Percentiles rank a stretch among this genome's conserved stretches.
phyloP scores from a whole-genome alignment of 441 rosid genomes.

The Bruguiera hainesii region DNA sequence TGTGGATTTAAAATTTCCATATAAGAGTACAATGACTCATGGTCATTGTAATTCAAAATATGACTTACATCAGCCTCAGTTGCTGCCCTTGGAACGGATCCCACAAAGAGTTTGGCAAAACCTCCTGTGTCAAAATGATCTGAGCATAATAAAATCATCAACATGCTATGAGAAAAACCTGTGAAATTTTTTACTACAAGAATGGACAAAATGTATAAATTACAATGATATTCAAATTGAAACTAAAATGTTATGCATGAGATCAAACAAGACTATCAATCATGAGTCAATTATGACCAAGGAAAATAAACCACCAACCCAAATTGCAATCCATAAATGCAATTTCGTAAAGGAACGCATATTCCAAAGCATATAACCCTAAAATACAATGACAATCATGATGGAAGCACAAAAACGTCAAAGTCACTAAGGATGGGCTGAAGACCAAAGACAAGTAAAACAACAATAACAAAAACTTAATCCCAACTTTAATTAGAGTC shows the following conservation, averaged over 20 bases:
- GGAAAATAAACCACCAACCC: too few relatives aligned
- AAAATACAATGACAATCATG: too few relatives aligned
- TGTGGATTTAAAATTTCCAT: too few relatives aligned
- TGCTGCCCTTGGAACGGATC: slow-evolving; percentile 93
- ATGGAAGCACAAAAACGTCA: too few relatives aligned
- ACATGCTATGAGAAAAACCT: not conserved
- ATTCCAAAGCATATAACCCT: too few relatives aligned
- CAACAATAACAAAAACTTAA: too few relatives aligned
- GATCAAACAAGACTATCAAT: too few relatives aligned
- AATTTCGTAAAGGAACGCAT: too few relatives aligned
- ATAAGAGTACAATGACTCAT: not conserved
- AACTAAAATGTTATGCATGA: not conserved
- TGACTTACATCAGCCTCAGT: slow-evolving; percentile 83
- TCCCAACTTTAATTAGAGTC: too few relatives aligned
- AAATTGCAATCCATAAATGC: too few relatives aligned
- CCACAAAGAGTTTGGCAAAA: slow-evolving; percentile 95
- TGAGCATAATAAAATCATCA: slow-evolving; percentile 23
- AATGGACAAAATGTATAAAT: not conserved
- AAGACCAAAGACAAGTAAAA: too few relatives aligned
- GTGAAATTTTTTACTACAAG: not conserved
- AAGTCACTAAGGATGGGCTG: too few relatives aligned
- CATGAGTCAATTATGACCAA: not conserved
- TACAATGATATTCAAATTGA: not conserved
- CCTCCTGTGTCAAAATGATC: slow-evolving; percentile 48
- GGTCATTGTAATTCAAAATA: not conserved